Evolutionary conservation across 805 yeast species (phyloP), one percentile per base, ranked within the genome.

Genomic region (Spathaspora sp.): DNA sequence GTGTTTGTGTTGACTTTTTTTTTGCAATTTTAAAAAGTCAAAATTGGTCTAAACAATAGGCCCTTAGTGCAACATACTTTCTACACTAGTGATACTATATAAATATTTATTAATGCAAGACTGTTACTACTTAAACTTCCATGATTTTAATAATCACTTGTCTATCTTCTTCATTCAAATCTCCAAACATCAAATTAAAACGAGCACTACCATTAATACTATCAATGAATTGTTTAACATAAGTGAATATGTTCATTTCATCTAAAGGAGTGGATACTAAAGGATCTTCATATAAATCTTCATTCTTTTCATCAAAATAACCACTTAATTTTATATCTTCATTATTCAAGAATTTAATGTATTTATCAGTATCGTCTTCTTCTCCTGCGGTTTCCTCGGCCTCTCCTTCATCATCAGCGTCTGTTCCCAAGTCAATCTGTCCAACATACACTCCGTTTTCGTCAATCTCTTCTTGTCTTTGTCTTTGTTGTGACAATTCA

Each of bases 251-350:
- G 19, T 52, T 50, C 32, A 51, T 44, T 17, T 45, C 17, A 60
- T 93, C 97, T 44, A 94, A 74, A 1, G 96, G 85, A 0, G 91
- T 86, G 52, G 85, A 85, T 11, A 86, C 79, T 59, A 88, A 75
- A 5, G 97, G 70, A 54, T 67, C 97, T 61, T 92, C 97, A 43
- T 81, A 81, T 16, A 87, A 71, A 11, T 83, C 89, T 43, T 86
- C 92, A 3, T n/a, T 16, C 46, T 80, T 82, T 54, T 79, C 83
- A 19, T 57, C 57, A 20, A 63, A 60, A 26, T 59, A 57, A 2
- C 67, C 64, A 66, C 71, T 47, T 62, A 58, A 47, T 65, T 68
- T 29, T 16, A 44, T 39, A 29, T 52, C 54, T 43, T 52, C 54
- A 11, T 40, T 31, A 26, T 65, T 58, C 26, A 63, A 57, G 49